These are phyloP conservation scores for Neofusicoccum ribis DNA, from an alignment of 2,329 filamentous ascomycete species.

Conservation along the genomic window DNA sequence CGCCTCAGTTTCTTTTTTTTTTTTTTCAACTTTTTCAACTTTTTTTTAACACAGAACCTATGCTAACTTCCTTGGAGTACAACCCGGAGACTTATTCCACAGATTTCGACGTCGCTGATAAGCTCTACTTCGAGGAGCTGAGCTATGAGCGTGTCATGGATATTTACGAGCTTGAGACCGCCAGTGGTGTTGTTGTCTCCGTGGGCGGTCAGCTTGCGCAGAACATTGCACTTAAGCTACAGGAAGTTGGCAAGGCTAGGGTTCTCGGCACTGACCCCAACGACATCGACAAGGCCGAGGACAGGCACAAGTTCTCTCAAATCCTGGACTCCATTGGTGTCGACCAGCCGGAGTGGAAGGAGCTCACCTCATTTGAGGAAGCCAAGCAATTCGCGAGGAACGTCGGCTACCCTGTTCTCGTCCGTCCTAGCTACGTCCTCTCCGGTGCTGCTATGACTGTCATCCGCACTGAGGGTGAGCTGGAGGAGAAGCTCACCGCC, in stretches of 20 bases:
- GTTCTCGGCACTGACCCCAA: conserved; percentile 89
- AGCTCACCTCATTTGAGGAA: conserved; percentile 84
- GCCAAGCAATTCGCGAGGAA: conserved; percentile 83
- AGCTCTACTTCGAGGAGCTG: conserved; percentile 94
- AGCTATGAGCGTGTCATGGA: conserved; percentile 98
- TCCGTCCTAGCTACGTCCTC: conserved; percentile 91
- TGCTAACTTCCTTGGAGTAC: conserved; percentile 41
- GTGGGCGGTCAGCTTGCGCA: conserved; percentile 95
- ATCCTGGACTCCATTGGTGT: conserved; percentile 96
- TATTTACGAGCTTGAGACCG: conserved; percentile 89
- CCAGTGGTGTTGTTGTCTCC: conserved; percentile 87
- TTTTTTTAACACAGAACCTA: neutral
- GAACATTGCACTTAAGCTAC: conserved; percentile 92
- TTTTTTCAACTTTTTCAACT: no score
- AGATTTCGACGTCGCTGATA: conserved; percentile 87
- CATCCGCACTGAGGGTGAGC: conserved; percentile 81
- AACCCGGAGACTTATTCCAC: conserved; percentile 82
- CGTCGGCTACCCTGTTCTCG: conserved; percentile 91
- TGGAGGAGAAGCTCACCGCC: conserved; percentile 92
- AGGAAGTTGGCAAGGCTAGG: conserved; percentile 86
- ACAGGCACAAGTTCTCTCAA: conserved; percentile 96
- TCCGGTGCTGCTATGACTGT: conserved; percentile 99
- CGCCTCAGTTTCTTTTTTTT: no score
- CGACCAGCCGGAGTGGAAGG: conserved; percentile 97
- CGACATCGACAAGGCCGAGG: conserved; percentile 97